phyloP scores from a whole-genome alignment of 768 basidiomycete genomes.

The Amanita thiersii region DNA sequence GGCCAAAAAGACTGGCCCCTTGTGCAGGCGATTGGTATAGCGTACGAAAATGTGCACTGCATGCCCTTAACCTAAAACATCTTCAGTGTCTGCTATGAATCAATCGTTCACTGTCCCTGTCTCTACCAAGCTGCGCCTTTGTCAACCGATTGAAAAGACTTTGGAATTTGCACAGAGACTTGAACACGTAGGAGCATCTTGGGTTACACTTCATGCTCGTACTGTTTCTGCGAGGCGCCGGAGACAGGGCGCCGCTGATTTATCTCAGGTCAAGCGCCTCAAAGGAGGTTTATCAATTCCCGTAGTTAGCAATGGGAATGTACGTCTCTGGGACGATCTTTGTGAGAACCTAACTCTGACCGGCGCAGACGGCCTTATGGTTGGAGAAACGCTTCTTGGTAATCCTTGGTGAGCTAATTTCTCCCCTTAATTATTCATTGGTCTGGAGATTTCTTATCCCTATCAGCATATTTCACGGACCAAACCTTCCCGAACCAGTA shows the following conservation, averaged over 20 bases:
- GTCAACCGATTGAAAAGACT: slow-evolving; percentile 48
- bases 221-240: slow-evolving; percentile 63
- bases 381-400: slow-evolving; percentile 66
- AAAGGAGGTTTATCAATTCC: slow-evolving; percentile 45
- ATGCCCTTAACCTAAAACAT: background rate
- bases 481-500: slow-evolving; percentile 50
- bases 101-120: slow-evolving; percentile 55
- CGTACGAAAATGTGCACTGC: background rate
- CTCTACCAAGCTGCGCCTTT: slow-evolving; percentile 54
- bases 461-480: slow-evolving; percentile 53
- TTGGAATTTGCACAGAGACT: slow-evolving; percentile 47
- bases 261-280: slow-evolving; percentile 48
- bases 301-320: slow-evolving; percentile 76
- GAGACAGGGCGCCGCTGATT: slow-evolving; percentile 64
- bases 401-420: slow-evolving; percentile 53
- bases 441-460: background rate
- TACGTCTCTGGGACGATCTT: slow-evolving; percentile 51
- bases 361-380: slow-evolving; percentile 70
- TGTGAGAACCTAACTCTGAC: slow-evolving; percentile 44
- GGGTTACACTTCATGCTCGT: slow-evolving; percentile 69
- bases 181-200: slow-evolving; percentile 59
- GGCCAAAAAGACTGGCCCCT: slow-evolving; percentile 66
- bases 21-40: slow-evolving; percentile 52
- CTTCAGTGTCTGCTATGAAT: slow-evolving; percentile 56
- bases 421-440: slow-evolving; percentile 5